These are phyloP conservation scores for Elongisporangium prolatum DNA, from an alignment of 352 stramenopile species.

Conservation along the genomic window DNA sequence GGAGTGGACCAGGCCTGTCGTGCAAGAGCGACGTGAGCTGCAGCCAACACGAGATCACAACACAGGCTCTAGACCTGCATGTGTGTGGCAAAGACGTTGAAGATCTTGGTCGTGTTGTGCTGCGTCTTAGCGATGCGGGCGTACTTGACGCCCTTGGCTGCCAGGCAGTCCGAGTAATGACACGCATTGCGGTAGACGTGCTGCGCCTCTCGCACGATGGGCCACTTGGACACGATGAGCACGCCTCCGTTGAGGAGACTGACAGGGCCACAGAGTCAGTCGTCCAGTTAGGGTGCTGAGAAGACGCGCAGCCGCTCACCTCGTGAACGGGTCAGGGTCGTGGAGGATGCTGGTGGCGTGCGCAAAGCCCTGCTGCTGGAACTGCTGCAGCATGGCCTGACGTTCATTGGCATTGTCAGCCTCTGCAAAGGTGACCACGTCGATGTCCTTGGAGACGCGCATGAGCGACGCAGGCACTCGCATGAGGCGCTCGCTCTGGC, in stretches of 20 bases:
- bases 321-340: constrained; percentile 79
- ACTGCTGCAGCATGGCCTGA: constrained; percentile 56
- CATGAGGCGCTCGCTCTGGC: constrained; percentile 54
- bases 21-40: constrained; percentile 3
- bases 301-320: constrained; percentile 9
- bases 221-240: constrained; percentile 79
- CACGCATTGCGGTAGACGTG: constrained; percentile 74
- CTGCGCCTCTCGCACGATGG: constrained; percentile 70
- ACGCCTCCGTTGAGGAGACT: constrained; percentile 77
- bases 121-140: constrained; percentile 65
- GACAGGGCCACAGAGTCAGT: background rate
- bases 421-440: constrained; percentile 79
- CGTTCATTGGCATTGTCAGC: constrained; percentile 46
- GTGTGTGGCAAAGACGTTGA: constrained; percentile 84
- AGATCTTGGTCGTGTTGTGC: constrained; percentile 47
- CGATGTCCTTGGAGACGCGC: constrained; percentile 40
- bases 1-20: constrained; percentile 68
- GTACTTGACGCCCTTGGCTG: constrained; percentile 83
- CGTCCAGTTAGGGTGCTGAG: background rate
- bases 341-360: constrained; percentile 65
- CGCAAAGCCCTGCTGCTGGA: constrained; percentile 45
- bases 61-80: constrained; percentile 46
- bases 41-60: background rate
- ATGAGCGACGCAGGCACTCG: constrained; percentile 52
- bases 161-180: constrained; percentile 80